Evolutionary conservation across 352 stramenopile species (phyloP).

Genomic region (Globisporangium cederbergense): DNA sequence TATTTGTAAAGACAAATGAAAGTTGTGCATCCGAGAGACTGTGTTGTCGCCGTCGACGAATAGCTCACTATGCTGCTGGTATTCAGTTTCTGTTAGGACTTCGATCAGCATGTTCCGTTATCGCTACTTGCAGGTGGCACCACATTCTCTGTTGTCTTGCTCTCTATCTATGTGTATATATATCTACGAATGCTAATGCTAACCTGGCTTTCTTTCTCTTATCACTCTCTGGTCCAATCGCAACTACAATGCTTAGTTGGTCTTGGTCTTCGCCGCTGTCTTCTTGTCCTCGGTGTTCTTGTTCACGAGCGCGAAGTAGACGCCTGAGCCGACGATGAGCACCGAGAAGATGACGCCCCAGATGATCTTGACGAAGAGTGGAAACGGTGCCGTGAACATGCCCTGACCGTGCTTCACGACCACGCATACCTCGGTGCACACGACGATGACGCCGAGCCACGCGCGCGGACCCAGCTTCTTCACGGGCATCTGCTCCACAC

Average conservation of each 20-base stretch:
- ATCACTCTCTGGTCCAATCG: neutral
- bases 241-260: constrained; percentile 7
- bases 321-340: constrained; percentile 69
- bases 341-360: constrained; percentile 76
- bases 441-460: constrained; percentile 80
- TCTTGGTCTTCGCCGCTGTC: constrained; percentile 16
- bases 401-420: constrained; percentile 81
- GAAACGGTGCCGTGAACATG: constrained; percentile 89
- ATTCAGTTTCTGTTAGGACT: too few species aligned
- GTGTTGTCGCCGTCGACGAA: too few species aligned
- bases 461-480: constrained; percentile 81
- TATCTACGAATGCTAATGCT: neutral
- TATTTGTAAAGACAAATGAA: neutral
- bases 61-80: too few species aligned
- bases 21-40: too few species aligned
- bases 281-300: constrained; percentile 31
- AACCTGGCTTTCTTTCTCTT: neutral
- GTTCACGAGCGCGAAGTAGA: constrained; percentile 85
- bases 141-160: neutral
- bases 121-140: neutral
- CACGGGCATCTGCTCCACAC: constrained; percentile 47
- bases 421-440: constrained; percentile 71
- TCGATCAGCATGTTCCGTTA: too few species aligned
- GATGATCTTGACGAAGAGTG: constrained; percentile 70
- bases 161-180: constrained; percentile 9